Evolutionary conservation across 169 alveolate genomes (phyloP).

Genomic region (Cryptosporidium ubiquitum): DNA sequence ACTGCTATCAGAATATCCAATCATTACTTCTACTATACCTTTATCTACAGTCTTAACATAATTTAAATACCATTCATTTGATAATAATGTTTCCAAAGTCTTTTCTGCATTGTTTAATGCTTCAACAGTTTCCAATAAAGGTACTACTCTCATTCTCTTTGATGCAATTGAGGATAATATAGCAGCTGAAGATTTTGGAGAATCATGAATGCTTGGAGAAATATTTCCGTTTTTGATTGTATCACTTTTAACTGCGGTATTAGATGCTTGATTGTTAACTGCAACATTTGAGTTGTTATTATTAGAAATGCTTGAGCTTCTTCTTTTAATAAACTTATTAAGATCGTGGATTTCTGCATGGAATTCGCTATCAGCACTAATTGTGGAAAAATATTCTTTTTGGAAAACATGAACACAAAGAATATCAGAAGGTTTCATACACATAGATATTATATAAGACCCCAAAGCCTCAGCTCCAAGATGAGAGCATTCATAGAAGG

Average conservation of each 20-base stretch:
- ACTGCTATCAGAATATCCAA: constrained; percentile 88
- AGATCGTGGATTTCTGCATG: constrained; percentile 53
- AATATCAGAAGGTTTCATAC: constrained; percentile 84
- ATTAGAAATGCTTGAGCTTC: background rate
- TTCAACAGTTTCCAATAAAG: constrained; percentile 85
- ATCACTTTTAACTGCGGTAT: background rate
- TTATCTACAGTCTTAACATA: constrained; percentile 78
- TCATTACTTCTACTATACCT: constrained; percentile 85
- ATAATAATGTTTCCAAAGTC: constrained; percentile 81
- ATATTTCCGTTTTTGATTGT: background rate
- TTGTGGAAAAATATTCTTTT: constrained; percentile 71
- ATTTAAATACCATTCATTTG: constrained; percentile 82
- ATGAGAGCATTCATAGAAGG: constrained; percentile 82
- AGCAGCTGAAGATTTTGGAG: constrained; percentile 69
- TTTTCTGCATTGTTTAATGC: constrained; percentile 81
- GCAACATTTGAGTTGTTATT: background rate
- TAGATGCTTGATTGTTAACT: background rate
- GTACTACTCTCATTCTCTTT: constrained; percentile 81
- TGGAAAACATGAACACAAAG: constrained; percentile 82
- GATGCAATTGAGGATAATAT: constrained; percentile 59
- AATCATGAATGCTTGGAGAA: background rate
- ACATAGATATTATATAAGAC: constrained; percentile 86
- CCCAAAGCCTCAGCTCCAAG: constrained; percentile 84
- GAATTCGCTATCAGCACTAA: constrained; percentile 68
- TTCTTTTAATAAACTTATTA: constrained; percentile 35